Conservation (phyloP, 2,329 filamentous ascomycete species). For the Alternaria gansuensis region DNA sequence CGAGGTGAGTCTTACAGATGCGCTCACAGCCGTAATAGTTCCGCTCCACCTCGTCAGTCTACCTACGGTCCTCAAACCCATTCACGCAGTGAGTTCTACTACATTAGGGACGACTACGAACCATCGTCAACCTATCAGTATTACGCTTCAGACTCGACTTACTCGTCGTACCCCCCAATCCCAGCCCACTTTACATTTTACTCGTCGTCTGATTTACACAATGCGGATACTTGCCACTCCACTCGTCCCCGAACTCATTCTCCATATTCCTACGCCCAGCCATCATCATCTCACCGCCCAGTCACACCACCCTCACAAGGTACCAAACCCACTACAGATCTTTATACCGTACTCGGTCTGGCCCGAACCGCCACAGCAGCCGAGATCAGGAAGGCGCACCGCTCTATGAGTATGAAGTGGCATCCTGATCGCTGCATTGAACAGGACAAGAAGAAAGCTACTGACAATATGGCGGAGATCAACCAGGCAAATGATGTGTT, state of each 20-base stretch:
- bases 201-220: background rate
- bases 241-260: background rate
- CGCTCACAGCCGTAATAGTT: background rate
- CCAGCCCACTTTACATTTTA: background rate
- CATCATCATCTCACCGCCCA: background rate
- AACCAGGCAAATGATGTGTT: slow-evolving; percentile 35
- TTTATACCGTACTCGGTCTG: slow-evolving; percentile 84
- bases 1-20: background rate
- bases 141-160: background rate
- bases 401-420: slow-evolving; percentile 90
- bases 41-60: no score
- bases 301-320: background rate
- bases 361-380: slow-evolving; percentile 74
- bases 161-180: background rate
- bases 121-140: background rate
- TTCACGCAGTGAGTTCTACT: background rate
- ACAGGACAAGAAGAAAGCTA: slow-evolving; percentile 25
- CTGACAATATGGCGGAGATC: slow-evolving; percentile 35
- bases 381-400: slow-evolving; percentile 97
- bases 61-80: background rate
- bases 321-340: slow-evolving; percentile 59
- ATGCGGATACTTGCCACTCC: background rate
- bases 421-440: slow-evolving; percentile 73
- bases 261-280: background rate
- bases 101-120: background rate